Evolutionary conservation across 2,329 filamentous ascomycete genomes (phyloP), one percentile per base, ranked within the genome.

Genomic region (Karstenula rhodostoma): DNA sequence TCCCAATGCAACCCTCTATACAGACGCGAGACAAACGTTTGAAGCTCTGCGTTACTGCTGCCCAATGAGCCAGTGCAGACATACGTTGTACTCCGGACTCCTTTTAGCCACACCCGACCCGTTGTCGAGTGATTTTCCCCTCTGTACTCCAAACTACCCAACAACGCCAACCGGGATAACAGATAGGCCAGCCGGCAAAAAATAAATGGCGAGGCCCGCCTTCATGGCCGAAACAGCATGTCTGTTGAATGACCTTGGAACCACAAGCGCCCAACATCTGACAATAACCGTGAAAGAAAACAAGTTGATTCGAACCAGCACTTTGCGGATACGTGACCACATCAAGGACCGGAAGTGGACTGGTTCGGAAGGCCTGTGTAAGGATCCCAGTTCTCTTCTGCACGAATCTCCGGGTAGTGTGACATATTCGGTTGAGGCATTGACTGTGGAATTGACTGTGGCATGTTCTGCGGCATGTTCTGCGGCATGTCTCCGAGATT

Each of bases 1-100:
- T 49, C 27, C 47, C 47, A 49, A 49, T 49, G 47, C 47, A 49
- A 33, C 19, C 48, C 37, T 51, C 33, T 51, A 51, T 40, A 23
- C 48, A 25, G 40, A 40, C 32, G 48, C 23, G 22, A n/a, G 32
- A 51, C 10, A 51, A 37, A 51, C 32, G 29, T 25, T 37, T 40
- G 33, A 29, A 37, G 32, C 47, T 49, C 47, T 49, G 25, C 29
- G 27, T 33, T 13, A 22, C 17, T 19, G 27, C 47, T 27, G 10
- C n/a, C n/a, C n/a, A 22, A 22, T 2, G 7, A 23, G 42, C n/a
- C 19, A 44, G 42, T 44, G 42, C 42, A 44, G 42, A 22, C 19
- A 44, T 23, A 33, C 27, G 27, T 40, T 40, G 25, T 49, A 49
- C 47, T 49, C 47, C 47, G n/a, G n/a, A 32, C 47, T 33, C 47